Evolutionary conservation across 2,329 filamentous ascomycete genomes (phyloP).

Genomic region (Colletotrichum destructivum): DNA sequence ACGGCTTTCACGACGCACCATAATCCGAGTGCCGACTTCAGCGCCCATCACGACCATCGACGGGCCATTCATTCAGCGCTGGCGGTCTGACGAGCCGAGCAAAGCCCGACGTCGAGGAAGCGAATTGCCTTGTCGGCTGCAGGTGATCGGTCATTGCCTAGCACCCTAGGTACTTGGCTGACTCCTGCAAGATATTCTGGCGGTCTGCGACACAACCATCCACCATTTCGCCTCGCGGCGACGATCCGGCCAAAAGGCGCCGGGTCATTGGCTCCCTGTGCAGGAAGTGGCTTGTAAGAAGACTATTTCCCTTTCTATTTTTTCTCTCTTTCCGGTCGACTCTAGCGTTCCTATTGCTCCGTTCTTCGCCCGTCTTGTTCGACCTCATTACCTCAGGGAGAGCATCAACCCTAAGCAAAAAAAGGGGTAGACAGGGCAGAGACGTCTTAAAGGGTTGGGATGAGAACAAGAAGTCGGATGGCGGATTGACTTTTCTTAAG

Average conservation of each 20-base stretch:
- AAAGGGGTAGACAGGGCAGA: not conserved
- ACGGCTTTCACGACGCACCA: not conserved
- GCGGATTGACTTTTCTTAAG: conserved; percentile 15
- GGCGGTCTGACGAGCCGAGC: conserved; percentile 11
- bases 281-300: conserved; percentile 39
- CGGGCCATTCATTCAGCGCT: conserved; percentile 4
- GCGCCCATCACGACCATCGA: not conserved
- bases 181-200: conserved; percentile 36
- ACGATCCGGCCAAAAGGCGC: conserved; percentile 33
- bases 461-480: not conserved
- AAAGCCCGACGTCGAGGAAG: conserved; percentile 6
- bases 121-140: not conserved
- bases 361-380: conserved; percentile 7
- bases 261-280: conserved; percentile 34
- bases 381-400: conserved; percentile 16
- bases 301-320: not conserved
- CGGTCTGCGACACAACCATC: conserved; percentile 40
- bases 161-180: not conserved
- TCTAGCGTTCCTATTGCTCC: conserved; percentile 34
- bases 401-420: not conserved
- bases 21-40: conserved; percentile 4
- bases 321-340: not conserved
- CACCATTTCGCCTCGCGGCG: conserved; percentile 30
- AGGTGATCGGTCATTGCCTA: conserved; percentile 16
- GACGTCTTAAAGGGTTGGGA: not conserved